Base-by-base conservation (phyloP, 805 yeast genomes). In the Teunomyces pallodes region DNA sequence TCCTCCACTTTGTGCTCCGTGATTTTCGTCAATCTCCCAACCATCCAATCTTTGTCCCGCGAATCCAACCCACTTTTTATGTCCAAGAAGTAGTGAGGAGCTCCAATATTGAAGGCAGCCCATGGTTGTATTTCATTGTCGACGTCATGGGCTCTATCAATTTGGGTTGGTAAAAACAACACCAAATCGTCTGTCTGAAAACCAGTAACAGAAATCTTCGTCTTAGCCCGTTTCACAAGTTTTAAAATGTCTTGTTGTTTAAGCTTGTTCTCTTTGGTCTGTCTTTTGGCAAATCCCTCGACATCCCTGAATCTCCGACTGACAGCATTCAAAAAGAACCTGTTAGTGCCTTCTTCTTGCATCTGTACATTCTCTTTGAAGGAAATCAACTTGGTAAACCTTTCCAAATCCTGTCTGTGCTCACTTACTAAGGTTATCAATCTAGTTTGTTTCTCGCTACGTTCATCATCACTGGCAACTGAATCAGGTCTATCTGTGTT, bases 21-120 rank as follows among this genome's bases (percentile, higher is more conserved):
- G 42, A 91, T 77, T n/a, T 64, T 66, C 8, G 71, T 57, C 12
- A 91, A 82, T 45, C 86, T 71, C 0, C 87, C 96, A 30, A 92
- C 84, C 59, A 91, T 75, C 92, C 96, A 92, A 54, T 91, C 97
- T 46, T 84, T 80, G 29, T 68, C 74, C 9, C 64, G 64, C 16
- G 67, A 36, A 13, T 45, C 47, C 31, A 50, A 56, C 1, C 59
- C 58, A 12, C 72, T 61, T 10, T 67, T 67, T 42, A 74, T 71
- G 45, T 81, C 80, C 53, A 92, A 69, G 59, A 90, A 85, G 62
- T 82, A 90, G 62, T 91, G 90, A 0, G 95, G 94, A 0, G 89
- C 85, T 1, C 92, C 96, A 47, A 87, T 77, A 54, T 94, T 91
- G 70, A 92, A 92, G 1, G 96, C 96, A 0, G 97, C 97, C 98